Evolutionary conservation across 129 eudicot species (phyloP), one percentile per base, ranked within the genome.

Genomic region (Lonicera japonica): DNA sequence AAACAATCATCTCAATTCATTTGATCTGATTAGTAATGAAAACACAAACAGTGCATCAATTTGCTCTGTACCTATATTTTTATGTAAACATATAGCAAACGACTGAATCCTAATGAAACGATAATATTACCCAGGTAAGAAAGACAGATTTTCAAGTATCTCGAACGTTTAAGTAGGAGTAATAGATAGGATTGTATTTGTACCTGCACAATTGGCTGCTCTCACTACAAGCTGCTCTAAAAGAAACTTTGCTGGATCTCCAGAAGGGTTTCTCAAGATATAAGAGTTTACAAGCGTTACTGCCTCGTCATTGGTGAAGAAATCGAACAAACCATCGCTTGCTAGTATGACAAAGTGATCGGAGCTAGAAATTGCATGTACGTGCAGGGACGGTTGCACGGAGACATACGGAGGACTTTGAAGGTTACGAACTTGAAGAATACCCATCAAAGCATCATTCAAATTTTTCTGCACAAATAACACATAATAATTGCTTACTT

Each of bases 361-460:
- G 9, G 75, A 80, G 56, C 67, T 76, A 25, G 98, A 78, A 21
- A 92, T 67, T 68, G 77, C 83, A 65, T 83, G 98, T 63, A 85
- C 86, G 25, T 68, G 56, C 6, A 92, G 36, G 0, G 88, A 82
- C 19, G 98, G 96, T 73, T 78, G 70, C 29, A 73, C 73, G 8
- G 96, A 85, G 34, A 92, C 86, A 43, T 92, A 92, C 54, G 98
- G 98, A 46, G 98, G 98, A 63, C 98, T 92, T 48, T 69, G 36
- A 63, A 92, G 95, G 67, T 92, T 85, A 20, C 86, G 96, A 65
- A 92, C 96, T 40, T 86, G 85, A 67, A 92, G 95, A 74, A 92
- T 92, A 25, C 98, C 98, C 98, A 92, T 92, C 71, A 92, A 73
- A 54, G 98, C 98, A 76, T 92, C 98, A 60, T 92, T 92, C 87